Evolutionary conservation across 805 yeast species (phyloP).

Genomic region (Dipodascopsis uninucleata): DNA sequence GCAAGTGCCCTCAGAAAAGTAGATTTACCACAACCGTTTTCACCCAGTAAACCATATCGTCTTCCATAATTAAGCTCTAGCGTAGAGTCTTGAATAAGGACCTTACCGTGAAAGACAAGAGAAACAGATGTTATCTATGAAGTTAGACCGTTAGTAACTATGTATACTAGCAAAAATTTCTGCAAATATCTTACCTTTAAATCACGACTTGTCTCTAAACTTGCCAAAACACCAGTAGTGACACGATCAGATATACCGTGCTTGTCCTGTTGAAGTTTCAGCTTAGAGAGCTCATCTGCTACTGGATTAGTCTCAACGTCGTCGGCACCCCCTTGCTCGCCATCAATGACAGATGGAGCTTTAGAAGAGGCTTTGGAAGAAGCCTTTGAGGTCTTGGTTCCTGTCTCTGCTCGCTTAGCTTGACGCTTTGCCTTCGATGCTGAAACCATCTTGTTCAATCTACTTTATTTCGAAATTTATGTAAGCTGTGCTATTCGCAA

Average conservation of each 20-base stretch:
- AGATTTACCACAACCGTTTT: constrained; percentile 98
- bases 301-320: constrained; percentile 44
- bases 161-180: constrained; percentile 1
- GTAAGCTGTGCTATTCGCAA: too few species aligned
- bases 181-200: constrained; percentile 58
- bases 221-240: constrained; percentile 92
- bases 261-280: constrained; percentile 90
- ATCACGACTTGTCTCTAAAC: constrained; percentile 88
- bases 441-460: constrained; percentile 46
- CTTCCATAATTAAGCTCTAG: constrained; percentile 95
- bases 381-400: constrained; percentile 54
- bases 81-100: constrained; percentile 84
- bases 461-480: background rate
- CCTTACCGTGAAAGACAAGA: constrained; percentile 94
- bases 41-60: constrained; percentile 96
- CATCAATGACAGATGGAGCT: constrained; percentile 35
- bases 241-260: constrained; percentile 96
- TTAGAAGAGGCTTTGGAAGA: constrained; percentile 32
- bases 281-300: constrained; percentile 72
- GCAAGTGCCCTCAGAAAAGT: constrained; percentile 91
- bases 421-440: constrained; percentile 98
- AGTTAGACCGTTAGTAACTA: background rate
- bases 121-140: constrained; percentile 57
- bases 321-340: constrained; percentile 33
- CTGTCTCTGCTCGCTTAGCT: constrained; percentile 88